Evolutionary conservation across 331 rosid genomes (phyloP).

Genomic region (Arachis monticola): DNA sequence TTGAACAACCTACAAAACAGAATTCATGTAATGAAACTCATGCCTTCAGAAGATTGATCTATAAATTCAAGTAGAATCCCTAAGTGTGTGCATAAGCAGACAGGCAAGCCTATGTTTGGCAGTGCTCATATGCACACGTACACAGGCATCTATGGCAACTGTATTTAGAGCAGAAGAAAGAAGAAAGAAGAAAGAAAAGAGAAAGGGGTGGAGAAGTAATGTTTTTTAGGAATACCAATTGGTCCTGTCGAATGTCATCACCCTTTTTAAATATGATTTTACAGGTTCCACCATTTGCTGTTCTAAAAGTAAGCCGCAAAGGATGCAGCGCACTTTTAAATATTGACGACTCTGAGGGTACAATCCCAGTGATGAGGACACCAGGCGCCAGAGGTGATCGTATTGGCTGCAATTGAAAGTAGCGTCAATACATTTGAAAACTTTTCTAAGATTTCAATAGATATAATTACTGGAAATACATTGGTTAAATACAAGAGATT

Average conservation of each 20-base stretch:
- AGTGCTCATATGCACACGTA: neutral
- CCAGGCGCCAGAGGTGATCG: constrained; percentile 91
- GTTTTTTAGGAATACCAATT: constrained; percentile 63
- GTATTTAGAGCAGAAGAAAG: constrained; percentile 14
- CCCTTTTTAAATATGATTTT: constrained; percentile 93
- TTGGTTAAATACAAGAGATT: neutral
- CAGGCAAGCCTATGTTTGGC: constrained; percentile 9
- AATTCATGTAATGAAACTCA: constrained; percentile 30
- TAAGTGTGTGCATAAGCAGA: neutral
- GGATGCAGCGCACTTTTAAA: constrained; percentile 98
- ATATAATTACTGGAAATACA: constrained; percentile 30
- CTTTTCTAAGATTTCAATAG: constrained; percentile 24
- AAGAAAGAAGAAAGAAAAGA: neutral
- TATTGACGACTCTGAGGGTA: constrained; percentile 91
- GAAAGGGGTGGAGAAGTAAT: neutral
- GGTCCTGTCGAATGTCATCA: constrained; percentile 99
- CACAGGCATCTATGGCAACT: constrained; percentile 15
- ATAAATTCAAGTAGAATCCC: constrained; percentile 4
- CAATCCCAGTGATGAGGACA: constrained; percentile 84
- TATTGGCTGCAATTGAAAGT: constrained; percentile 71
- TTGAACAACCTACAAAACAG: constrained; percentile 83
- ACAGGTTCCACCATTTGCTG: constrained; percentile 80
- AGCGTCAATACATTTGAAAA: constrained; percentile 36
- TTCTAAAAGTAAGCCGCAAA: constrained; percentile 86
- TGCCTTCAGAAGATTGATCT: constrained; percentile 32